Evolutionary conservation across 1,284 basidiomycete genomes (phyloP), one percentile per base, ranked within the genome.

Genomic region (Malassezia slooffiae): DNA sequence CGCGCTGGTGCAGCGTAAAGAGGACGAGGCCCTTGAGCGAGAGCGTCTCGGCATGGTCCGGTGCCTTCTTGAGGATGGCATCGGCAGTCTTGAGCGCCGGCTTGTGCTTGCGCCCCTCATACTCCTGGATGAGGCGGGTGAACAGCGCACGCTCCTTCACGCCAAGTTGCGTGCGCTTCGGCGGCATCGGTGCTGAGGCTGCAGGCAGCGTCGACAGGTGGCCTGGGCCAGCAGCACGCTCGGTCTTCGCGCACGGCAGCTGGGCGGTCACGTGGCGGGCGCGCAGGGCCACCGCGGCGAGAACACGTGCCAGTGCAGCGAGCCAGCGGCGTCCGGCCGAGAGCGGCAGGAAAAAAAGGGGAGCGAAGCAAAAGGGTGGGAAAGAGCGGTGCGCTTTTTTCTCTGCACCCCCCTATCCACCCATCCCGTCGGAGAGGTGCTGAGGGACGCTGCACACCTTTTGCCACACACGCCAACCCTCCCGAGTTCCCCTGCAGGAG

Each of bases 11-110:
- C 24, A 58, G 45, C 16, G 64, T 56, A 38, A 54, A 59, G 41
- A 67, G 50, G 8, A 67, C 43, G 9, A 69, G 52, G 29, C 65
- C 67, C 42, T 69, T 69, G 57, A 69, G 60, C 19, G 58, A 41
- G 17, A 69, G 52, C 28, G 67, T 67, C 49, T 69, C 67, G 59
- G 89, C 93, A 78, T 96, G 89, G 42, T 93, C 83, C 0, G 93
- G 89, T 62, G 81, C 80, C 75, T 91, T 93, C 74, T 88, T 91
- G 70, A 99, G 79, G 67, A 97, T 90, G 60, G 81, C 78, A 71
- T 97, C 90, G 1, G 88, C 87, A 8, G 84, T 80, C 72, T 95
- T 95, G 60, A 87, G 75, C 28, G 83, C 90, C 62, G 86, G 85
- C 65, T 87, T 84, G 71, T 90, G 81, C 70, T 88, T 83, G 64